phyloP scores from a whole-genome alignment of 2,329 filamentous ascomycete genomes.

The Botrytis tulipae region DNA sequence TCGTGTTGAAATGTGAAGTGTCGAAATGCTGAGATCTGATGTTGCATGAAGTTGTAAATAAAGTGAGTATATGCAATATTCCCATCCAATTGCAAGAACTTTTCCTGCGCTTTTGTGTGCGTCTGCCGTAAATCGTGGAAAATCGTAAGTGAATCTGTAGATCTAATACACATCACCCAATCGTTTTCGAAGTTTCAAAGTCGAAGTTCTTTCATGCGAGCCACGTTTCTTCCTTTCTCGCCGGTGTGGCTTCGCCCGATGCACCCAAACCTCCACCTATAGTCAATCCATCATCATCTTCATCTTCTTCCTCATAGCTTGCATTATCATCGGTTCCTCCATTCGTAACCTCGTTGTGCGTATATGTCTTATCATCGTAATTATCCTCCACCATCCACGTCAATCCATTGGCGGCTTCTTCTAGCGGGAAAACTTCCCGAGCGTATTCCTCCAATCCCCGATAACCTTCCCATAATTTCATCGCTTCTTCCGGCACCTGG shows the following conservation, averaged over 20 bases:
- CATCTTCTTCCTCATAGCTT: slow-evolving; percentile 42
- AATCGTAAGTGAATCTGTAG: not conserved
- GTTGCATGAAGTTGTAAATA: not conserved
- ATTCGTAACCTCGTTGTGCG: slow-evolving; percentile 28
- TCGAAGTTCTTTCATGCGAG: slow-evolving; percentile 30
- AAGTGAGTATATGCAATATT: not conserved
- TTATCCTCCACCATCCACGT: slow-evolving; percentile 78
- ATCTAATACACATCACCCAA: not conserved
- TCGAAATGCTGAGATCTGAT: not conserved
- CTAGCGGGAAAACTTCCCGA: slow-evolving; percentile 86
- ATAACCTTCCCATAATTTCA: slow-evolving; percentile 87
- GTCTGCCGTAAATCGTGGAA: not conserved
- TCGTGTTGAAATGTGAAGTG: not conserved
- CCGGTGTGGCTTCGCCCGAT: slow-evolving; percentile 32
- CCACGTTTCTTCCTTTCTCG: slow-evolving; percentile 38
- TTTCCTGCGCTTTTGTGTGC: not conserved
- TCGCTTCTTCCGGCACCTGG: slow-evolving; percentile 70
- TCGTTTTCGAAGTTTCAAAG: not conserved
- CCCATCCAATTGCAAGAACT: not conserved
- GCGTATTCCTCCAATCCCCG: slow-evolving; percentile 92
- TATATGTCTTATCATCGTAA: slow-evolving; percentile 29
- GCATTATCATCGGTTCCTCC: slow-evolving; percentile 36
- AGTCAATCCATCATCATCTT: slow-evolving; percentile 47
- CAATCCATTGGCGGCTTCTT: slow-evolving; percentile 90
- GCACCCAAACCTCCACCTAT: slow-evolving; percentile 32